These are phyloP conservation scores for Sugiyamaella paludigena DNA, from an alignment of 1,139 yeast species.

Conservation along the genomic window DNA sequence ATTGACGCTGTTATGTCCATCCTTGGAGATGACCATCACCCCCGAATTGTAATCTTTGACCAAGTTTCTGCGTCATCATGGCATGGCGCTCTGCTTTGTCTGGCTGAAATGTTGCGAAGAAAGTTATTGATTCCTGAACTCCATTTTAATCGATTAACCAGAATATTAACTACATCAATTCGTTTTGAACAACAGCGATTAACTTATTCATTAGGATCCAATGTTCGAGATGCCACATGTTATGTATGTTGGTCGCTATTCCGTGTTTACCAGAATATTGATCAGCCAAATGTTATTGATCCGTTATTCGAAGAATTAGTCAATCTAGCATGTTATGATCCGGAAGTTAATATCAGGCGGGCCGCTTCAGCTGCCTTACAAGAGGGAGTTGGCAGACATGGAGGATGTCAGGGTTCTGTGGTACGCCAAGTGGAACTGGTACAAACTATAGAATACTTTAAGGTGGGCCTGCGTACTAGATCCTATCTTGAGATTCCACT, in stretches of 20 bases:
- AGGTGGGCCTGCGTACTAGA: conserved; percentile 44
- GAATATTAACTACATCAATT: conserved; percentile 43
- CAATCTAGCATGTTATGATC: conserved; percentile 61
- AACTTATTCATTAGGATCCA: conserved; percentile 57
- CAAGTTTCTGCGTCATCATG: conserved; percentile 39
- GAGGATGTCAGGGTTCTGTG: conserved; percentile 33
- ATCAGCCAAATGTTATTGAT: conserved; percentile 27
- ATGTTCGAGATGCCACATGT: conserved; percentile 80
- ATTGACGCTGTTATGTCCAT: conserved; percentile 33
- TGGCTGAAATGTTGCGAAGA: conserved; percentile 47
- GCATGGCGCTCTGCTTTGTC: conserved; percentile 46
- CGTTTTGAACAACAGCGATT: conserved; percentile 53
- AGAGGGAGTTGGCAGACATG: conserved; percentile 78
- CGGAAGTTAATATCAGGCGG: conserved; percentile 69
- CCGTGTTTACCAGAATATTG: conserved; percentile 41
- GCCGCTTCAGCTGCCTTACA: conserved; percentile 87
- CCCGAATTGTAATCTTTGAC: conserved; percentile 13
- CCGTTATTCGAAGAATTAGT: conserved; percentile 40
- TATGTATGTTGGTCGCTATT: conserved; percentile 69
- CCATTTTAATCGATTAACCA: conserved; percentile 29
- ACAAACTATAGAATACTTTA: conserved; percentile 53
- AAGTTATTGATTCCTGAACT: conserved; percentile 25
- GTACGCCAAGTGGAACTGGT: conserved; percentile 50
- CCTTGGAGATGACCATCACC: conserved; percentile 26
- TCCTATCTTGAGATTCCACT: conserved; percentile 42